Percentiles rank a stretch among this genome's conserved stretches.
These are phyloP conservation scores for Cerrena zonata DNA, from an alignment of 1,284 basidiomycete species.

Conservation along the genomic window DNA sequence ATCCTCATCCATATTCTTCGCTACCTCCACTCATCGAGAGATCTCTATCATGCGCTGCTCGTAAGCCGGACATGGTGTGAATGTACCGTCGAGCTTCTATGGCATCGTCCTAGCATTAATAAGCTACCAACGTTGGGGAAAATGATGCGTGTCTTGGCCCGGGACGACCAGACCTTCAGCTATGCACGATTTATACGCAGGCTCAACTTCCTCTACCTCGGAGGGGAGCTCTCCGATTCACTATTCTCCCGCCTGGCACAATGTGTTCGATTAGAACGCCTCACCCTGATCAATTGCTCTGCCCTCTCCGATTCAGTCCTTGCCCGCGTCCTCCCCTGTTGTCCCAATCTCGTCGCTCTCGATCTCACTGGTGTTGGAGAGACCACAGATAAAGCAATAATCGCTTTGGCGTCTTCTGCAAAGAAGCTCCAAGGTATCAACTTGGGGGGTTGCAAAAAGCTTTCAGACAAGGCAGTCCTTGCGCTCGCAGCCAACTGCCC, in stretches of 20 bases:
- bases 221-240: slow-evolving; percentile 70
- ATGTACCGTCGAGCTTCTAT: slow-evolving; percentile 90
- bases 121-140: slow-evolving; percentile 70
- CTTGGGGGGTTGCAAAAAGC: slow-evolving; percentile 75
- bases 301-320: slow-evolving; percentile 69
- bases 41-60: slow-evolving; percentile 72
- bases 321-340: slow-evolving; percentile 60
- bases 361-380: slow-evolving; percentile 77
- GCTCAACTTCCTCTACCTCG: slow-evolving; percentile 81
- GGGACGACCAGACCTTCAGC: slow-evolving; percentile 71
- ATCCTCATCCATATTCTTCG: slow-evolving; percentile 91
- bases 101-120: slow-evolving; percentile 84
- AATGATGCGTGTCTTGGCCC: slow-evolving; percentile 65
- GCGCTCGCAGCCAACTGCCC: slow-evolving; percentile 74
- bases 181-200: slow-evolving; percentile 87
- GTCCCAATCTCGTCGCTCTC: slow-evolving; percentile 79
- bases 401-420: slow-evolving; percentile 66
- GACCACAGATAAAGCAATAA: slow-evolving; percentile 68
- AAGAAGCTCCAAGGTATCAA: slow-evolving; percentile 89
- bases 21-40: slow-evolving; percentile 68
- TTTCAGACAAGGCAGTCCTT: slow-evolving; percentile 76
- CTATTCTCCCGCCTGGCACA: slow-evolving; percentile 69
- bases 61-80: slow-evolving; percentile 93
- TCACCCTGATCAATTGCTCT: slow-evolving; percentile 84
- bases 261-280: slow-evolving; percentile 83